These are phyloP conservation scores for Alloteropsis angusta DNA, from an alignment of 202 grass and related monocot species.

Conservation along the genomic window DNA sequence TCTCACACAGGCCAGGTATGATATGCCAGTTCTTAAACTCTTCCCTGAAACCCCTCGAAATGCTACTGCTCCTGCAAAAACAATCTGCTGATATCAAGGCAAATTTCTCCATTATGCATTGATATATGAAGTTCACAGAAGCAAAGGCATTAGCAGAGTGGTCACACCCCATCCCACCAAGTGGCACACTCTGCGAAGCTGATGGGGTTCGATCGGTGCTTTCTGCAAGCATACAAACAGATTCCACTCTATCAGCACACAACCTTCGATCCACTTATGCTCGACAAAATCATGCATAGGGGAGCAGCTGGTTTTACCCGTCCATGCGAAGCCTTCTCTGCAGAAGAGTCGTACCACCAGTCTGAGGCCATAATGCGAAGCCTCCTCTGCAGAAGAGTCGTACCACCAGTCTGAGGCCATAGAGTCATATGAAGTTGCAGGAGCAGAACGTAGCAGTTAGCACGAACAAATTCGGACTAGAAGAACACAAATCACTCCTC, in stretches of 20 bases:
- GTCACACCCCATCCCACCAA: slow-evolving; percentile 94
- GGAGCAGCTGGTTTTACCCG: slow-evolving; percentile 52
- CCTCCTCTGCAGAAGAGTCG: too few relatives aligned
- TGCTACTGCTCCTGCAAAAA: slow-evolving; percentile 86
- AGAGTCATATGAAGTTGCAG: slow-evolving; percentile 58
- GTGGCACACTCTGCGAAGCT: slow-evolving; percentile 89
- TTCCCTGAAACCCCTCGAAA: slow-evolving; percentile 97
- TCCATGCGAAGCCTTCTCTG: slow-evolving; percentile 97
- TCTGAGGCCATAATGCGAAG: slow-evolving; percentile 74
- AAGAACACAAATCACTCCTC: not conserved
- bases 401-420: too few relatives aligned
- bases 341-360: slow-evolving; percentile 95
- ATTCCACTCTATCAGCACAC: not conserved
- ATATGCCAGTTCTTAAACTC: slow-evolving; percentile 99
- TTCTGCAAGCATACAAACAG: slow-evolving; percentile 48
- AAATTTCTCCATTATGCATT: slow-evolving; percentile 3
- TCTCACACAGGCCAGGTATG: slow-evolving; percentile 91
- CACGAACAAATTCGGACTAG: not conserved
- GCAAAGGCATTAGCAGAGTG: not conserved
- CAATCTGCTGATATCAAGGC: slow-evolving; percentile 27
- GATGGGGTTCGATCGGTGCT: slow-evolving; percentile 98
- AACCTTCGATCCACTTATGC: not conserved
- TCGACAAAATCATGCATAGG: not conserved
- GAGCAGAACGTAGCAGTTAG: not conserved
- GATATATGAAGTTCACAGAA: not conserved